phyloP scores from a whole-genome alignment of 2,329 filamentous ascomycete genomes.

The Lecanicillium sp. region DNA sequence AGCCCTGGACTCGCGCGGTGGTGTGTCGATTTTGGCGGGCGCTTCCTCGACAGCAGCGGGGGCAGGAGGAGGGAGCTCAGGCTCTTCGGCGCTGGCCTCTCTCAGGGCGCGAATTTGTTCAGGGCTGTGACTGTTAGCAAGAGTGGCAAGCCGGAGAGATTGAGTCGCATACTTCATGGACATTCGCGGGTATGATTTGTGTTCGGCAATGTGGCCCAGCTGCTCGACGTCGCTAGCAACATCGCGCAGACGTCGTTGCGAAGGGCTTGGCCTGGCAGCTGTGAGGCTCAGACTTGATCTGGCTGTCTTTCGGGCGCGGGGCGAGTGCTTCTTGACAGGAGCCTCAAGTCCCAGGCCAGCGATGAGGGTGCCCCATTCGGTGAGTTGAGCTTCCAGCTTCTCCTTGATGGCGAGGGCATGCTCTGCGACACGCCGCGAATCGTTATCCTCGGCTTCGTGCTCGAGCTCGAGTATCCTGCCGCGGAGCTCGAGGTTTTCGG shows the following conservation, averaged over 20 bases:
- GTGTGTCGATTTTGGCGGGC: conserved; percentile 42
- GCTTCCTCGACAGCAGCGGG: conserved; percentile 55
- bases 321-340: conserved; percentile 42
- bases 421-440: conserved; percentile 53
- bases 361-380: conserved; percentile 63
- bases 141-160: not conserved
- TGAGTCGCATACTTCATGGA: conserved; percentile 56
- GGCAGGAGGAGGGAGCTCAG: conserved; percentile 61
- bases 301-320: conserved; percentile 34
- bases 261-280: conserved; percentile 38
- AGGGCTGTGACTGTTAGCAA: conserved; percentile 39
- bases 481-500: conserved; percentile 71
- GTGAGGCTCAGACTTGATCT: conserved; percentile 37
- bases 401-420: conserved; percentile 64
- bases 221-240: conserved; percentile 49
- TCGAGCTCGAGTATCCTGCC: conserved; percentile 65
- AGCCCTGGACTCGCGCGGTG: conserved; percentile 25
- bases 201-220: conserved; percentile 56
- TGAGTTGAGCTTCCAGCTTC: conserved; percentile 65
- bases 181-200: conserved; percentile 59
- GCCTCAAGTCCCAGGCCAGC: conserved; percentile 58
- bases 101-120: conserved; percentile 59
- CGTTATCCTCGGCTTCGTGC: conserved; percentile 57
- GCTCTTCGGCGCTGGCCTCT: conserved; percentile 48
- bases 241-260: conserved; percentile 51